A percentile compares a stretch with the other conserved stretches of the same genome.
phyloP scores from a whole-genome alignment of 768 basidiomycete species.

The Amanita molliuscula region DNA sequence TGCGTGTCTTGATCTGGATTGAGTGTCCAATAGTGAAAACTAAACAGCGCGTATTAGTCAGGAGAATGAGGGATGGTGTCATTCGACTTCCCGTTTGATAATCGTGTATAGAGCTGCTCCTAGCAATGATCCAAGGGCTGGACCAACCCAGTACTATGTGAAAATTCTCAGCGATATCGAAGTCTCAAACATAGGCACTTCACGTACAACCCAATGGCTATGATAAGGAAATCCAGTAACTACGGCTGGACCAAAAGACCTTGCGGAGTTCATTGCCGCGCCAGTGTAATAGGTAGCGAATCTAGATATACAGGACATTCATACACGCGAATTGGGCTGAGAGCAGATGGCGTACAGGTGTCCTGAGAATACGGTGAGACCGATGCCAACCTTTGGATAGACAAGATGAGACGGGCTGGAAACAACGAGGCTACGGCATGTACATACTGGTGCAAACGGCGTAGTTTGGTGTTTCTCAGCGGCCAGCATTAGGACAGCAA shows the following conservation, averaged over 20 bases:
- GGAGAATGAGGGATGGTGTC: conserved; percentile 1
- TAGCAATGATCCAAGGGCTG: conserved; percentile 54
- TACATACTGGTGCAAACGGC: conserved; percentile 53
- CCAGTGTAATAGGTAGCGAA: conserved; percentile 56
- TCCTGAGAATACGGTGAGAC: conserved; percentile 52
- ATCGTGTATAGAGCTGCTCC: conserved; percentile 44
- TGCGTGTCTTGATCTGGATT: conserved; percentile 32
- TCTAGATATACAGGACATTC: conserved; percentile 18
- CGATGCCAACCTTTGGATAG: conserved; percentile 45
- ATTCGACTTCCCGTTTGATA: conserved; percentile 34
- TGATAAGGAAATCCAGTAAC: conserved; percentile 44
- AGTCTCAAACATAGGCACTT: neutral
- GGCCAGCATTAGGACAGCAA: conserved; percentile 65
- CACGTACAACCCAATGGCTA: conserved; percentile 52
- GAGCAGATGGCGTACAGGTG: conserved; percentile 34
- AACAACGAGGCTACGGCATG: neutral
- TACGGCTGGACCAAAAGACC: conserved; percentile 62
- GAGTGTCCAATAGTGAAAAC: conserved; percentile 43
- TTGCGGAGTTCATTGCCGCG: conserved; percentile 58
- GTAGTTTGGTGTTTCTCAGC: conserved; percentile 60
- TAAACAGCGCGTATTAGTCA: conserved; percentile 12
- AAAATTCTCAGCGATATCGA: conserved; percentile 3
- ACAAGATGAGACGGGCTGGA: neutral
- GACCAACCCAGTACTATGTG: conserved; percentile 60
- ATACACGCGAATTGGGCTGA: neutral